phyloP scores from a whole-genome alignment of 140 eudicot genomes.

The Bidens hawaiensis region DNA sequence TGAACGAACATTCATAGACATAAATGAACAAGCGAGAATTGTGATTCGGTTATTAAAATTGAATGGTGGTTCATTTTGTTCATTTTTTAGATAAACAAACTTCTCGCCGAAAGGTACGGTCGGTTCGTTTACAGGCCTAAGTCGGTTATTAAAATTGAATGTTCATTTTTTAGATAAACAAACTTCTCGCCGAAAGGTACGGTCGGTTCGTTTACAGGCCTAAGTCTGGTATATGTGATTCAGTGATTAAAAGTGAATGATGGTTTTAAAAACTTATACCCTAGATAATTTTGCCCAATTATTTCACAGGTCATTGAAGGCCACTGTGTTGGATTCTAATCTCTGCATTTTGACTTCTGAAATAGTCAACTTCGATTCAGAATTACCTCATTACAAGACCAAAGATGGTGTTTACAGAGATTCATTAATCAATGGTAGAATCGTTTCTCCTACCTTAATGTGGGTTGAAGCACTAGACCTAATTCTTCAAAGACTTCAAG shows the following conservation, averaged over 20 bases:
- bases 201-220: too few relatives aligned
- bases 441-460: constrained; percentile 87
- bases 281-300: not conserved
- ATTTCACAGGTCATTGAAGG: constrained; percentile 72
- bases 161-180: too few relatives aligned
- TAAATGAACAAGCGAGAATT: too few relatives aligned
- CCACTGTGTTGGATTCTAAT: constrained; percentile 72
- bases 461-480: constrained; percentile 94
- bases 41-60: too few relatives aligned
- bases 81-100: too few relatives aligned
- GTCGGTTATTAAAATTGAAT: too few relatives aligned
- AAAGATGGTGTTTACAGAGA: constrained; percentile 90
- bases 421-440: constrained; percentile 53
- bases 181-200: too few relatives aligned
- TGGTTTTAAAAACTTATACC: not conserved
- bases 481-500: constrained; percentile 50
- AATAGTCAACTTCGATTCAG: constrained; percentile 70
- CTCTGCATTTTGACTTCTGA: constrained; percentile 59
- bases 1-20: too few relatives aligned
- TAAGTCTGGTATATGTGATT: too few relatives aligned
- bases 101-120: too few relatives aligned
- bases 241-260: not conserved
- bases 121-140: too few relatives aligned
- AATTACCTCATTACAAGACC: constrained; percentile 80
- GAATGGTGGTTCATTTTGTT: too few relatives aligned